Conservation (phyloP, 2,329 filamentous ascomycete genomes). For the Pestalotiopsis sp. region DNA sequence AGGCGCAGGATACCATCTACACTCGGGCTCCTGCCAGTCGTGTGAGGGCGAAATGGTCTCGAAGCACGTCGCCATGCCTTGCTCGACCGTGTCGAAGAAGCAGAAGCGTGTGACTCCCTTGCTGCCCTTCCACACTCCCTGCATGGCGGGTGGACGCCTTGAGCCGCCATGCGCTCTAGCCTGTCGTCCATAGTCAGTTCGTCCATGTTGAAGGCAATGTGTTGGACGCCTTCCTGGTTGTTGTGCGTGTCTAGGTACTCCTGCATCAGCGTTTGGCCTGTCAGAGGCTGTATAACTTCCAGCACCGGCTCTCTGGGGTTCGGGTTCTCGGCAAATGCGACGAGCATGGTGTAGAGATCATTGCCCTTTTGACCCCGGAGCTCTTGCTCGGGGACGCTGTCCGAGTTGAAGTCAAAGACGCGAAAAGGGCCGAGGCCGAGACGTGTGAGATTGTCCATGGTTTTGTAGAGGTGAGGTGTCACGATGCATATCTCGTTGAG, state of each 20-base stretch:
- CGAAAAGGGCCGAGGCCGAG: slow-evolving; percentile 5
- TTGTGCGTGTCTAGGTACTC: neutral
- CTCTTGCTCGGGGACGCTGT: neutral
- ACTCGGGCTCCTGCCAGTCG: slow-evolving; percentile 1
- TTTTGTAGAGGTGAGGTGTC: neutral
- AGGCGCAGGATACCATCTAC: neutral
- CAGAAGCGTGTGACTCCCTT: neutral
- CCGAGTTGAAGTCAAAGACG: neutral
- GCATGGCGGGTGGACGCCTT: neutral
- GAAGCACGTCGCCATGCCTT: slow-evolving; percentile 5
- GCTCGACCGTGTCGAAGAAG: slow-evolving; percentile 6
- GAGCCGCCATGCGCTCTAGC: neutral
- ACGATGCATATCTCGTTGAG: slow-evolving; percentile 6
- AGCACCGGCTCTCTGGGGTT: neutral
- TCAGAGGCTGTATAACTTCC: neutral
- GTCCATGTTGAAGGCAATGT: slow-evolving; percentile 1
- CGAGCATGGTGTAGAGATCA: slow-evolving; percentile 3
- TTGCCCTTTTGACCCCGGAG: neutral
- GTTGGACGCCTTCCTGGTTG: neutral
- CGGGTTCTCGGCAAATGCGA: neutral
- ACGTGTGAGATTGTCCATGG: neutral
- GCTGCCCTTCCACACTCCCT: neutral
- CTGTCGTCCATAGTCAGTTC: neutral
- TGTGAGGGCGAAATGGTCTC: slow-evolving; percentile 2
- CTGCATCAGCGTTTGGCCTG: neutral